A percentile compares a stretch with the other conserved stretches of the same genome.
Conservation (phyloP, 2,329 filamentous ascomycete species). For the Claviceps arundinis region DNA sequence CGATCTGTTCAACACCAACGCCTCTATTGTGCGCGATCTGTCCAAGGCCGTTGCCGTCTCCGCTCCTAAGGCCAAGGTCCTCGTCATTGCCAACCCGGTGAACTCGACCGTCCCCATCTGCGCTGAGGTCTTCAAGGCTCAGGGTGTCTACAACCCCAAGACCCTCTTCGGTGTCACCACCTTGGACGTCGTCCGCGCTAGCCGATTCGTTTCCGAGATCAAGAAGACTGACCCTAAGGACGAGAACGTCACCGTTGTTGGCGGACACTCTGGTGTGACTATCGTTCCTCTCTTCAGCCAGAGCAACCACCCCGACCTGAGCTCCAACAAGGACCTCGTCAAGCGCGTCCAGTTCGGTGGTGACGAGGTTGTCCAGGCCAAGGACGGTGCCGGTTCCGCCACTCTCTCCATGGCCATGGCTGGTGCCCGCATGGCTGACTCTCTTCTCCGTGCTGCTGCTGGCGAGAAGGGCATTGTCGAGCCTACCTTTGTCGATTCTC, state of each 20-base stretch:
- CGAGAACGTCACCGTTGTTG: conserved; percentile 92
- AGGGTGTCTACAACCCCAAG: conserved; percentile 97
- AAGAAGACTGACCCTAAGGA: conserved; percentile 80
- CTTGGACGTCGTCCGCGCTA: conserved; percentile 94
- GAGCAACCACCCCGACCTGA: conserved; percentile 73
- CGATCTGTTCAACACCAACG: conserved; percentile 99
- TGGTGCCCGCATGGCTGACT: conserved; percentile 73
- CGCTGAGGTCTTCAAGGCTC: conserved; percentile 91
- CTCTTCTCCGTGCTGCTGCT: conserved; percentile 79
- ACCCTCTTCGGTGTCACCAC: conserved; percentile 98
- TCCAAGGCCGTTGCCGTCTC: conserved; percentile 87
- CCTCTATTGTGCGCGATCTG: conserved; percentile 95
- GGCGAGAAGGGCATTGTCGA: conserved; percentile 92
- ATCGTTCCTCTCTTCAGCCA: conserved; percentile 97
- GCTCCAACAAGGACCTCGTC: conserved; percentile 66
- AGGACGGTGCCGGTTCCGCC: conserved; percentile 92
- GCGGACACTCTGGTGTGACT: conserved; percentile 94
- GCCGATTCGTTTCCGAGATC: conserved; percentile 92
- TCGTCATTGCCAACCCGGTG: conserved; percentile 98
- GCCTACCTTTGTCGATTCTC: conserved; percentile 93
- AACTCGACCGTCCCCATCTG: conserved; percentile 99
- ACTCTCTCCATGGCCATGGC: conserved; percentile 99
- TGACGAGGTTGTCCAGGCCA: conserved; percentile 98
- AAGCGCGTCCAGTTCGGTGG: conserved; percentile 97
- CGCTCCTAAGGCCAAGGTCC: conserved; percentile 82